Percentiles rank a stretch among this genome's conserved stretches.
Conservation (phyloP, 2,329 filamentous ascomycete species). For the Pezicula radicicola region DNA sequence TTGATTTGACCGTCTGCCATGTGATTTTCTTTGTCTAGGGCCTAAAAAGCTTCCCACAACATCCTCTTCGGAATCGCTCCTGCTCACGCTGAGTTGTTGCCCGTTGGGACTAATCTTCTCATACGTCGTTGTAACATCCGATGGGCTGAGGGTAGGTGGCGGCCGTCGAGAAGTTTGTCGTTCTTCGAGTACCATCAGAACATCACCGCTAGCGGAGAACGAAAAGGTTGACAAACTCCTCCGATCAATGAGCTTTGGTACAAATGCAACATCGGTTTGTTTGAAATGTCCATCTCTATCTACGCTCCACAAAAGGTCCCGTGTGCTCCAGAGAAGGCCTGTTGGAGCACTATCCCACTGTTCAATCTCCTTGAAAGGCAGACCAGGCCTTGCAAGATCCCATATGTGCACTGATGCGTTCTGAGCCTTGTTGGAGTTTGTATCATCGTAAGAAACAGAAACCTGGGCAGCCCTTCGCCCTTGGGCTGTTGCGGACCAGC, state of each 20-base stretch:
- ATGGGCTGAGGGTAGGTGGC: constrained; percentile 27
- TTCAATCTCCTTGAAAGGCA: constrained; percentile 65
- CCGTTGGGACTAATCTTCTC: constrained; percentile 40
- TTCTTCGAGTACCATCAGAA: constrained; percentile 61
- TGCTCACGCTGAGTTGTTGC: constrained; percentile 52
- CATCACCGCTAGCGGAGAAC: constrained; percentile 58
- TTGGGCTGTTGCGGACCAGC: constrained; percentile 63
- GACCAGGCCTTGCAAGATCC: constrained; percentile 64
- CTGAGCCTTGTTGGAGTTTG: constrained; percentile 49
- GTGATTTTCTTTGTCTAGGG: constrained; percentile 35
- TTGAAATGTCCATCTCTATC: constrained; percentile 60
- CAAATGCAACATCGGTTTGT: constrained; percentile 64
- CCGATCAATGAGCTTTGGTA: constrained; percentile 60
- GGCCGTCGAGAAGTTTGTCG: constrained; percentile 44
- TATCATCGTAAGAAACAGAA: constrained; percentile 59
- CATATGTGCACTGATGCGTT: constrained; percentile 61
- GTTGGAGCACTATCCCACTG: constrained; percentile 56
- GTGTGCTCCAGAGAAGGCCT: constrained; percentile 60
- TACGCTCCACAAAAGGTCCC: constrained; percentile 64
- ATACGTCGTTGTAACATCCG: constrained; percentile 19
- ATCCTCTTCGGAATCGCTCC: constrained; percentile 65
- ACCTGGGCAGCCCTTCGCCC: constrained; percentile 59
- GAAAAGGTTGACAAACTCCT: constrained; percentile 58
- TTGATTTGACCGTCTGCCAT: constrained; percentile 40
- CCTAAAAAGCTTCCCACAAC: constrained; percentile 58